Base-by-base conservation (phyloP, 106 monocot genomes). In the Dendrobium nobile region DNA sequence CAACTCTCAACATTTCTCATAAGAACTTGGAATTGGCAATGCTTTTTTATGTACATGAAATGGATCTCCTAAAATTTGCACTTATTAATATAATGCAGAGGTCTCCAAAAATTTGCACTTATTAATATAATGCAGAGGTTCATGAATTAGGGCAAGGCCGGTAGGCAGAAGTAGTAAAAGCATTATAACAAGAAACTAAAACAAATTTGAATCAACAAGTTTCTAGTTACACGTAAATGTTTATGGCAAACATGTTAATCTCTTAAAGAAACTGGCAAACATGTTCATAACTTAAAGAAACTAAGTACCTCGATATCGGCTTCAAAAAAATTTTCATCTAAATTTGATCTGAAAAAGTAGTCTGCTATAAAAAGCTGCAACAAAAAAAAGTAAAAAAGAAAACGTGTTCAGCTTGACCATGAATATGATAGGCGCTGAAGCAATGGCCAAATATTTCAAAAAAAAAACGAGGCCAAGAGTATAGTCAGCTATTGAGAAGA, bases 321-420 rank as follows among this genome's bases (percentile, higher is more conserved):
- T 76, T 77, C 67, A 80, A 78, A 75, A 81, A 91, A 87, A 80
- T 84, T 80, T 59, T 86, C 83, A 77, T 83, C 84, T 73, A 99
- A 82, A 73, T 45, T 88, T 83, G 95, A 86, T 79, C 54, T 89
- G 88, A 99, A 95, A 77, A 99, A 93, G 54, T 90, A 99, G 86
- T 99, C 95, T 77, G 77, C 72, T 82, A 99, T 95, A 72, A 95
- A 99, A 15, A 99, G 87, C 98, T 99, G 86, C 84, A 87, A 79
- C 22, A 15, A 28, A 74, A 74, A 8, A 41, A 41, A 3, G 1
- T 74, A 74, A 58, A 31, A 44, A 13, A 74, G 20, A n/a, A 22
- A 10, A 13, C 13, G n/a, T 4, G 61, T 61, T 70, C 64, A 70
- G 33, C 33, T 70, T 70, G 70, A 33, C 37, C 7, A 65, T 70